phyloP scores from a whole-genome alignment of 768 basidiomycete species.

The Russula brevipes region DNA sequence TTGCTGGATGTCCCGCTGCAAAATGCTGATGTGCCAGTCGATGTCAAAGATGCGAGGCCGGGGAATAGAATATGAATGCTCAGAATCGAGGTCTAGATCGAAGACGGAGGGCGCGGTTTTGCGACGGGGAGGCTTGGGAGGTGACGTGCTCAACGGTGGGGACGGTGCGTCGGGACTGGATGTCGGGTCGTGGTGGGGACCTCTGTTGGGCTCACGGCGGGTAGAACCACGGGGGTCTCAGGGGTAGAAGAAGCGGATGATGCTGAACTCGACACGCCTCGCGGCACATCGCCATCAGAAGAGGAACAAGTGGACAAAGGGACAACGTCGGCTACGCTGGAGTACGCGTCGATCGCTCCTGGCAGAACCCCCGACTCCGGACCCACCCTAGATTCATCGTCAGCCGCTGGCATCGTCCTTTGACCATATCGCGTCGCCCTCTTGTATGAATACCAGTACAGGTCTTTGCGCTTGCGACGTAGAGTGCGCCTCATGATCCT shows the following conservation, averaged over 20 bases:
- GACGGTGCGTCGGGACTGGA: not conserved
- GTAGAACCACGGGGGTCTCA: not conserved
- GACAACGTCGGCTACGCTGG: not conserved
- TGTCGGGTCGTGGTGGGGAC: not conserved
- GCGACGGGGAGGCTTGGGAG: not conserved
- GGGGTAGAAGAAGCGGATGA: not conserved
- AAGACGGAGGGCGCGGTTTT: conserved; percentile 25
- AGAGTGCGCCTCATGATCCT: conserved; percentile 44
- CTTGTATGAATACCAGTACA: conserved; percentile 40
- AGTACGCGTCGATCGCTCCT: not conserved
- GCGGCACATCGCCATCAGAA: not conserved
- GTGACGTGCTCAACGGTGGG: not conserved
- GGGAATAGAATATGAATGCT: conserved; percentile 23
- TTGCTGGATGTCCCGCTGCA: conserved; percentile 50
- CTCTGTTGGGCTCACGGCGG: not conserved
- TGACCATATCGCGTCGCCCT: conserved; percentile 17
- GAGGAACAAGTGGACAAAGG: not conserved
- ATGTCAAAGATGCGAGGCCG: conserved; percentile 45
- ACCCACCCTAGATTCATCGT: not conserved
- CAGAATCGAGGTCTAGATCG: conserved; percentile 34
- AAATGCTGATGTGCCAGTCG: conserved; percentile 50
- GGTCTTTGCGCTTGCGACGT: conserved; percentile 44
- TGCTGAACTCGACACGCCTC: not conserved
- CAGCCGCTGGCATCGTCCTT: not conserved
- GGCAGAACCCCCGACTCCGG: not conserved